phyloP scores from a whole-genome alignment of 2,329 filamentous ascomycete species.

The Botryotinia calthae region DNA sequence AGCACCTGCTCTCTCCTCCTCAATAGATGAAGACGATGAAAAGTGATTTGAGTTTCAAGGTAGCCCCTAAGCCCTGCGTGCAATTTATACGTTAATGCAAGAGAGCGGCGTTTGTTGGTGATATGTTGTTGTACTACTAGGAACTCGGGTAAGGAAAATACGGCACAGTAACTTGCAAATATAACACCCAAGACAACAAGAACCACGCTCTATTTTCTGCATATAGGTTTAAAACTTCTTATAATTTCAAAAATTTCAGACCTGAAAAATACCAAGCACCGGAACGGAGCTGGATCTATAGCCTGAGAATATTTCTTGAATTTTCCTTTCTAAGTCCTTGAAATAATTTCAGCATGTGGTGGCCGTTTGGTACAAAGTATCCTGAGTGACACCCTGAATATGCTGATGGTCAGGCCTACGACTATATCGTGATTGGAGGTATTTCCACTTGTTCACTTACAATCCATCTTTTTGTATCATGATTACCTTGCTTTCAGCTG shows the following conservation, averaged over 20 bases:
- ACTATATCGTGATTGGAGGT: conserved; percentile 12
- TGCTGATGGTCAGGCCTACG: not conserved
- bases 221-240: too few species aligned
- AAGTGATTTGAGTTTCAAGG: too few species aligned
- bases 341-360: not conserved
- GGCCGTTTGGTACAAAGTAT: not conserved
- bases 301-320: not conserved
- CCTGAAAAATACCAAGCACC: not conserved
- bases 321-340: not conserved
- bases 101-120: not conserved
- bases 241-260: too few species aligned
- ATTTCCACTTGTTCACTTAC: not conserved
- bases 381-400: not conserved
- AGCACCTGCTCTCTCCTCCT: too few species aligned
- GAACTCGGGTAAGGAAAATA: not conserved
- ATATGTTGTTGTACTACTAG: not conserved
- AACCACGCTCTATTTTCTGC: not conserved
- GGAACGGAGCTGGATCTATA: not conserved
- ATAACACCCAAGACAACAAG: not conserved
- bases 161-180: not conserved
- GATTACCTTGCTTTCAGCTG: not conserved
- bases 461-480: too few species aligned
- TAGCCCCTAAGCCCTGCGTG: not conserved
- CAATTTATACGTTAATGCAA: not conserved
- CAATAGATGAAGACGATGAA: too few species aligned